These are phyloP conservation scores for Piromyces finnis DNA, from an alignment of 192 early-diverging fungal genomes.

Conservation along the genomic window DNA sequence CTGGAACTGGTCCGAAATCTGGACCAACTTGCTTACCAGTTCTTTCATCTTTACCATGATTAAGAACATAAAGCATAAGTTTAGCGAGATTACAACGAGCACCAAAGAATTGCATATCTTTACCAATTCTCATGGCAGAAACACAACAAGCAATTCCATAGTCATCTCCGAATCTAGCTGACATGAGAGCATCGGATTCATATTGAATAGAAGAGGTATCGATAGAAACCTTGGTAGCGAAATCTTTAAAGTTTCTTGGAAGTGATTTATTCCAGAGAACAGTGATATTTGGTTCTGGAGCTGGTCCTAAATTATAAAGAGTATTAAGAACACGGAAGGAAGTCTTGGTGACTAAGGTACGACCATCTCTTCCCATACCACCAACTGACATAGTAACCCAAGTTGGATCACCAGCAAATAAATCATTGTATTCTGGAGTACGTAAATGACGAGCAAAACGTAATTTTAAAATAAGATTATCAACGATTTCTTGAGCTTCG, in stretches of 20 bases:
- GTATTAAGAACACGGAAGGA: constrained; percentile 4
- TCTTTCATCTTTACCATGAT: constrained; percentile 4
- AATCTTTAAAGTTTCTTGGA: constrained; percentile 1
- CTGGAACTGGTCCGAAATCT: neutral
- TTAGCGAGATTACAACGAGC: constrained; percentile 8
- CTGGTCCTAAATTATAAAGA: constrained; percentile 3
- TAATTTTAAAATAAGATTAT: constrained; percentile 2
- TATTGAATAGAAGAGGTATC: constrained; percentile 6
- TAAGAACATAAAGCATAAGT: constrained; percentile 3
- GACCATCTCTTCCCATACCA: neutral
- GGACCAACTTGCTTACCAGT: constrained; percentile 8
- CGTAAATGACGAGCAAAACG: constrained; percentile 4
- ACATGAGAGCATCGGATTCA: constrained; percentile 5
- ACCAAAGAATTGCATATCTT: constrained; percentile 9
- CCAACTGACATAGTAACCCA: constrained; percentile 3
- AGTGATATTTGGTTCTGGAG: constrained; percentile 6
- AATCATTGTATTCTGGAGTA: constrained; percentile 4
- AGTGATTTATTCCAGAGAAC: constrained; percentile 2
- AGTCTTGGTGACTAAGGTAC: constrained; percentile 4
- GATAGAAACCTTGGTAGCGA: constrained; percentile 1
- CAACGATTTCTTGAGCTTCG: constrained; percentile 6
- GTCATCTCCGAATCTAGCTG: constrained; percentile 1
- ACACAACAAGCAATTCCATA: constrained; percentile 10
- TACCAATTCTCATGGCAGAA: constrained; percentile 6
- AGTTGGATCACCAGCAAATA: constrained; percentile 7